Base-by-base conservation (phyloP, 2,329 filamentous ascomycete genomes). In the Fusarium sulawesiense region DNA sequence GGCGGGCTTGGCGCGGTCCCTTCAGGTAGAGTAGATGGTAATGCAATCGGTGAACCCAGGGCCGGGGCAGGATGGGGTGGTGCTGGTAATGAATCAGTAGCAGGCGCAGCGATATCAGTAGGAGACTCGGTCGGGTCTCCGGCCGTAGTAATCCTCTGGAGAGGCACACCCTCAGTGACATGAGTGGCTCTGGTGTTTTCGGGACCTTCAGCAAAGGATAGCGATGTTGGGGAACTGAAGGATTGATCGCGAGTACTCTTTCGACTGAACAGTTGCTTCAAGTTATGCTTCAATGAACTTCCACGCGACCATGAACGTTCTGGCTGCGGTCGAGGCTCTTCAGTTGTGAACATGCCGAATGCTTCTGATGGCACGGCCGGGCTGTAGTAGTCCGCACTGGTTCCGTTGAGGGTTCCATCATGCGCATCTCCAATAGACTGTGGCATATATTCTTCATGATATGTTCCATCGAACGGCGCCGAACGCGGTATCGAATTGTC, bases 321-420 rank as follows among this genome's bases (percentile, higher is more conserved):
- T 16, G 70, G 66, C 14, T 75, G 58, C 32, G 70, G 34, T 20
- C 75, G 72, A 21, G 77, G 72, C 14, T 70, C 71, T 11, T 67
- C 59, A 7, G 73, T 70, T 12, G 76, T 66, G 14, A 76, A 71
- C 80, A 82, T 82, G 65, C 80, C 80, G 64, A 82, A 82, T 7
- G 79, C 80, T 55, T 80, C 79, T 4, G 80, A 81, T 4, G 81
- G 80, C 46, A 83, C 78, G 4, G 78, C 78, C 14, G 79, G 77
- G 50, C 80, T 81, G 68, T 83, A 83, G 63, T 83, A 83, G 60
- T 82, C 80, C 45, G 80, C 80, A 55, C 76, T 83, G 41, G 76
- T 78, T 40, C 78, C 80, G 57, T 72, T 76, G 45, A 80, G 78
- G 41, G 78, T 76, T 44, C 75, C 76, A 30, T 77, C 73, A 21